Conservation (phyloP, 2,329 filamentous ascomycete genomes). For the Beauveria rudraprayagi region DNA sequence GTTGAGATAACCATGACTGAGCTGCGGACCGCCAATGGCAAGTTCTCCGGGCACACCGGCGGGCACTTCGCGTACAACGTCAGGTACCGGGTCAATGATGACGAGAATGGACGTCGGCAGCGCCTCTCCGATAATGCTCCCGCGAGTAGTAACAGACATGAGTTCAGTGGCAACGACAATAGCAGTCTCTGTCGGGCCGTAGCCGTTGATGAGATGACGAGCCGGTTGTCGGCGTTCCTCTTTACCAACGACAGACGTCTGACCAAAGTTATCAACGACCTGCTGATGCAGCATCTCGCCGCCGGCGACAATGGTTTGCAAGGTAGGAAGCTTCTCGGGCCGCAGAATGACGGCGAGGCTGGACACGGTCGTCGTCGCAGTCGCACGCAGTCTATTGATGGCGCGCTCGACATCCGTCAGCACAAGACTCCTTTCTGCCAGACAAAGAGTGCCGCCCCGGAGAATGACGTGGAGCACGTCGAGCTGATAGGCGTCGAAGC, state of each 20-base stretch:
- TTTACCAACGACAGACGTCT: background rate
- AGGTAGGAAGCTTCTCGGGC: background rate
- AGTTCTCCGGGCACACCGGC: conserved; percentile 6
- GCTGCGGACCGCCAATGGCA: conserved; percentile 19
- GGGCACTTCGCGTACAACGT: background rate
- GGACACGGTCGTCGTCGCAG: conserved; percentile 1
- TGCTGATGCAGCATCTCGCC: conserved; percentile 7
- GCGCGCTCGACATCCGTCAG: conserved; percentile 2
- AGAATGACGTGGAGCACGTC: background rate
- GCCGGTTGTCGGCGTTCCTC: background rate
- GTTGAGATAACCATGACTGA: conserved; percentile 6
- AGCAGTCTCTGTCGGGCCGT: conserved; percentile 3
- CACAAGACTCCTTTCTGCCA: conserved; percentile 2
- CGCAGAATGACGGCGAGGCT: conserved; percentile 4
- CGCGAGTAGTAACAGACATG: background rate
- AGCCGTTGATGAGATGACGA: conserved; percentile 1
- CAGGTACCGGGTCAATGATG: background rate
- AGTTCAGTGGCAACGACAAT: background rate
- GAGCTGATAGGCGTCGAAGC: conserved; percentile 4
- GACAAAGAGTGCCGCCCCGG: conserved; percentile 2
- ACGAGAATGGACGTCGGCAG: background rate
- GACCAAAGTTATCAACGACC: background rate
- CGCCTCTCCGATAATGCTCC: background rate
- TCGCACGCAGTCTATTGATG: conserved; percentile 1
- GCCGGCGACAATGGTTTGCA: background rate